Evolutionary conservation across 2,329 filamentous ascomycete species (phyloP), one percentile per base, ranked within the genome.

Genomic region (Didymella pinodella): DNA sequence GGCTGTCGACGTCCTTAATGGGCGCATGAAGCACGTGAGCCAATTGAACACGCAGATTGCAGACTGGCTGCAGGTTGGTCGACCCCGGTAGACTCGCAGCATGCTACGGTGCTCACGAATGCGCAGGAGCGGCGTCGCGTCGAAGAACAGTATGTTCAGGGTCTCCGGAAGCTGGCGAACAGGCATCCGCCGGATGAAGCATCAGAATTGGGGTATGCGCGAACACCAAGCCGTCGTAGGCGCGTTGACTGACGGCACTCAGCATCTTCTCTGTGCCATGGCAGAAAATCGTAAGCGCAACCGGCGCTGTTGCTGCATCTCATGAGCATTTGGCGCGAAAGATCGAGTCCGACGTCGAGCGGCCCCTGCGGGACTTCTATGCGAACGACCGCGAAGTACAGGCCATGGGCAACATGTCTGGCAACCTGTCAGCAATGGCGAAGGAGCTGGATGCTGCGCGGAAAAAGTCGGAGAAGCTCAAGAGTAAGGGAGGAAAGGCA

Each of bases 1-100:
- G 81, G 93, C 95, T 60, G 91, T 93, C 38, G 85, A 86, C 54
- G 86, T 92, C 59, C 86, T 98, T 70, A 90, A 89, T 78, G 93
- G 97, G 69, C 91, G 95, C 72, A 86, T 98, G 69, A 91, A 90
- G 78, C 87, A 92, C 78, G 94, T 98, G 75, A 86, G 86, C 71
- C 92, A 89, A 77, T 82, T 96, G 80, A 97, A 99, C 79, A 80
- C 83, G 68, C 92, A 97, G 75, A 92, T 99, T 72, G 94, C 94
- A 77, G 94, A 98, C 80, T 99, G 94, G 92, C 85, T 99, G 63
- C 90, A 94, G 89, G 93, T 97, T 87, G n/a, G 73, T 79, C 80
- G 26, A 26, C 7, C 45, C 32, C 47, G 56, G 14, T 28, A 31
- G 34, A 47, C 52, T 29, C 50, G 48, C 54, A 52, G 48, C 14